Evolutionary conservation across 306 rosid species (phyloP), one percentile per base, ranked within the genome.

Genomic region (Cucurbita argyrosperma): DNA sequence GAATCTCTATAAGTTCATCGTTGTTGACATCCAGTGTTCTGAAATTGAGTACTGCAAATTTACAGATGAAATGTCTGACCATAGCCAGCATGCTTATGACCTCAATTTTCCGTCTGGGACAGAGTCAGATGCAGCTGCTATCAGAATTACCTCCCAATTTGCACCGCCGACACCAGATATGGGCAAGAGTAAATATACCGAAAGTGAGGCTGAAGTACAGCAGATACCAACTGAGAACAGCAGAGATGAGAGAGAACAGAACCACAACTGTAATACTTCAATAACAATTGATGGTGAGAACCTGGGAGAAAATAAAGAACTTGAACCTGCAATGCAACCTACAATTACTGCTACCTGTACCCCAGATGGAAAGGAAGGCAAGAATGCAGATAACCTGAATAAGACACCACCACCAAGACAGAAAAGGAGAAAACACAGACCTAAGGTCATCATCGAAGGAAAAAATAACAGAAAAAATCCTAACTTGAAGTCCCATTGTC

Each of bases 351-450:
- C 46, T 50, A 37, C 52, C 13, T 74, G 8, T 61, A 75, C 71
- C 51, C 71, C 77, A 74, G 37, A 40, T 74, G 71, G 54, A 50
- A 75, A 61, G 72, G 72, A 56, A 62, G 49, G 30, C 16, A n/a
- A 10, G 58, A 53, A 30, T 50, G 61, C 18, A 49, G 47, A 2
- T n/a, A 23, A 49, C 50, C 78, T 9, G 21, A 38, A 45, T 42
- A 19, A 62, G 30, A 75, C 72, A 62, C 72, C 78, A 75, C 14
- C 47, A 42, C 39, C 39, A 26, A 61, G 57, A 13, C 78, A 61
- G 51, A 75, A 72, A 40, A 75, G 72, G 61, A 62, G 53, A 75
- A 74, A 74, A 46, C 78, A 75, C 35, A 75, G 78, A 26, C 78
- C 78, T 30, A 75, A 75, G 78, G 78, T 75, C 42, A 75, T 60